A percentile compares a stretch with the other conserved stretches of the same genome.
Conservation (phyloP, 768 basidiomycete genomes). For the Dendrothele bispora region DNA sequence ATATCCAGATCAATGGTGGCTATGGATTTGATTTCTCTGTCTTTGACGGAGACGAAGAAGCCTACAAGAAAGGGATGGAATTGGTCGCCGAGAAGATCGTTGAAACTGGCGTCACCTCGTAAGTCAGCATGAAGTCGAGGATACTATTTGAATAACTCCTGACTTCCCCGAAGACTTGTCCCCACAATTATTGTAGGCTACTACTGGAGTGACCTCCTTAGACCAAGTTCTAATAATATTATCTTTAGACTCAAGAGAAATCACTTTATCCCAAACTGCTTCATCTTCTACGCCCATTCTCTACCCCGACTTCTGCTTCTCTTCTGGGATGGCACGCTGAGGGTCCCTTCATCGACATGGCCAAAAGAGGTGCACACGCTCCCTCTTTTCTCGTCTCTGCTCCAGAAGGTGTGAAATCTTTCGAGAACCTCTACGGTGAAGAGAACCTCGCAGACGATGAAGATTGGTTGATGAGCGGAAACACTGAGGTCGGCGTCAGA, state of each 20-base stretch:
- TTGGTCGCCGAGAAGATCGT: slow-evolving; percentile 73
- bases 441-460: slow-evolving; percentile 62
- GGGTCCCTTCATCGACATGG: slow-evolving; percentile 81
- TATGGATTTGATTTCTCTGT: slow-evolving; percentile 89
- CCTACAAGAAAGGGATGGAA: slow-evolving; percentile 67
- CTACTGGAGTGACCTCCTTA: background rate
- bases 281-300: slow-evolving; percentile 65
- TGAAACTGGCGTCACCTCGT: slow-evolving; percentile 90
- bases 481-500: slow-evolving; percentile 59
- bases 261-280: slow-evolving; percentile 72
- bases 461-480: slow-evolving; percentile 62
- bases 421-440: slow-evolving; percentile 74
- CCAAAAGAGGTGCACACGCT: slow-evolving; percentile 85
- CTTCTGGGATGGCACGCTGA: slow-evolving; percentile 90
- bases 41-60: slow-evolving; percentile 67
- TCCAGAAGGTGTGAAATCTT: slow-evolving; percentile 58
- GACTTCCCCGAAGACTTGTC: slow-evolving; percentile 46
- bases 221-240: background rate
- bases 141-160: no score
- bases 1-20: slow-evolving; percentile 89
- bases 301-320: slow-evolving; percentile 62
- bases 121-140: no score
- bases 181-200: slow-evolving; percentile 67
- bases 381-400: slow-evolving; percentile 64
- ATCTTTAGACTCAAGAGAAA: slow-evolving; percentile 71